phyloP scores from a whole-genome alignment of 805 yeast genomes.

The Teunomyces cretensis region DNA sequence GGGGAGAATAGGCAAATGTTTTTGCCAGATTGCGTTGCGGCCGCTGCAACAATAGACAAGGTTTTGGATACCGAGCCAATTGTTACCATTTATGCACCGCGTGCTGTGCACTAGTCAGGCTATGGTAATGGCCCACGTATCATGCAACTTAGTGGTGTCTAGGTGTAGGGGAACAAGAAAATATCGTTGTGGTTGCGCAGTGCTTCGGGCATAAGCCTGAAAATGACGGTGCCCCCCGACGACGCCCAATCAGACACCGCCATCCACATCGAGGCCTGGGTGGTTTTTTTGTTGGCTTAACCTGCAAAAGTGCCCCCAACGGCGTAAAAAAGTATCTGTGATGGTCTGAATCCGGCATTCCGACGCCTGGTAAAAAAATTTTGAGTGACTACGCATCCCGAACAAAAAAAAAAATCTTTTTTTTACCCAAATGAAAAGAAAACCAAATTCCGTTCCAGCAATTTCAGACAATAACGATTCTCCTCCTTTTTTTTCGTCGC shows the following conservation, averaged over 20 bases:
- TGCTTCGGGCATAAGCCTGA: not conserved
- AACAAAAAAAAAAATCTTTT: not conserved
- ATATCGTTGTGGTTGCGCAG: not conserved
- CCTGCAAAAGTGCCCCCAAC: conserved; percentile 1
- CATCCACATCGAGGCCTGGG: not conserved
- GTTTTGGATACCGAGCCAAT: too few species aligned
- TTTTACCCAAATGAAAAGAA: not conserved
- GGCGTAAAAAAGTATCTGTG: not conserved
- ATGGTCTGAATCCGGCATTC: not conserved
- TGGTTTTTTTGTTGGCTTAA: too few species aligned
- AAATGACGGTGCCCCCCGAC: not conserved
- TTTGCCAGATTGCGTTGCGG: too few species aligned
- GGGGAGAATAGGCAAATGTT: too few species aligned
- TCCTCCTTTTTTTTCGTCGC: too few species aligned
- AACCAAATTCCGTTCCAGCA: conserved; percentile 2
- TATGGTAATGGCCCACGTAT: too few species aligned
- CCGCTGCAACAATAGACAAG: too few species aligned
- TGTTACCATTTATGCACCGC: too few species aligned
- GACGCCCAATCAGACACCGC: not conserved
- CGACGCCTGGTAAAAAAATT: not conserved
- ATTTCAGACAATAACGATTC: not conserved
- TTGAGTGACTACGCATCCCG: not conserved
- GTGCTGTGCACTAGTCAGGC: too few species aligned
- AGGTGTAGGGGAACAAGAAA: not conserved
- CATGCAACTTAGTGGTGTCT: too few species aligned